A percentile compares a stretch with the other conserved stretches of the same genome.
Conservation (phyloP, 2,329 filamentous ascomycete genomes). For the Alternaria brassicicola region DNA sequence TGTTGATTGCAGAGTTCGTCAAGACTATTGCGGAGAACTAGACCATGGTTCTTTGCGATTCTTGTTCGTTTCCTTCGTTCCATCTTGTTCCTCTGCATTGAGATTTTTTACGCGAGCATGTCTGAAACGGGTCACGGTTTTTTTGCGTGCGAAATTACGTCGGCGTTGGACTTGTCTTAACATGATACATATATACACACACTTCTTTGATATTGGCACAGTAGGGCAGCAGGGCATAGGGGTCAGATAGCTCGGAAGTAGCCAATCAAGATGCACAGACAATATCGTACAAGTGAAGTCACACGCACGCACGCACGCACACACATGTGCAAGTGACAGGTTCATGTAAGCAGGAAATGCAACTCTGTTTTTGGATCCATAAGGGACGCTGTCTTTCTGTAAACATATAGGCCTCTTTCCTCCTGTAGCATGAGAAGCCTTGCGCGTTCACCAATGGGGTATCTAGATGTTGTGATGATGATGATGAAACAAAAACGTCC, state of each 20-base stretch:
- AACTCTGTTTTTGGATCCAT: constrained; percentile 41
- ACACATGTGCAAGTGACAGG: neutral
- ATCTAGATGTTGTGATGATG: constrained; percentile 27
- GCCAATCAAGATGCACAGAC: neutral
- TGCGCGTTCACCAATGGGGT: constrained; percentile 41
- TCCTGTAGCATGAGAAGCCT: constrained; percentile 41
- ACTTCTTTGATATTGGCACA: constrained; percentile 7
- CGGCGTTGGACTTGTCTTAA: constrained; percentile 35
- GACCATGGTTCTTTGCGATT: neutral
- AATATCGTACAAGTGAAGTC: neutral
- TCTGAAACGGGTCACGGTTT: constrained; percentile 32
- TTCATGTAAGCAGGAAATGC: constrained; percentile 2
- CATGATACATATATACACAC: constrained; percentile 1
- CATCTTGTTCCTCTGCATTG: neutral
- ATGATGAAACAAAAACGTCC: constrained; percentile 3
- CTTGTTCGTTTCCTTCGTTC: neutral
- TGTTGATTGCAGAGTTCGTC: constrained; percentile 41
- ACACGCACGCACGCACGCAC: constrained; percentile 2
- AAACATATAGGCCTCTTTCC: constrained; percentile 27
- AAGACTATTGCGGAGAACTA: constrained; percentile 51
- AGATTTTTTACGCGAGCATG: constrained; percentile 21
- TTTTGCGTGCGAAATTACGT: constrained; percentile 30
- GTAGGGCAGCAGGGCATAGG: constrained; percentile 4
- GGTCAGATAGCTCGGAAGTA: neutral
- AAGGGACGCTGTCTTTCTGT: constrained; percentile 34